Evolutionary conservation across 2,329 filamentous ascomycete genomes (phyloP).

Genomic region (Cercospora sesami): DNA sequence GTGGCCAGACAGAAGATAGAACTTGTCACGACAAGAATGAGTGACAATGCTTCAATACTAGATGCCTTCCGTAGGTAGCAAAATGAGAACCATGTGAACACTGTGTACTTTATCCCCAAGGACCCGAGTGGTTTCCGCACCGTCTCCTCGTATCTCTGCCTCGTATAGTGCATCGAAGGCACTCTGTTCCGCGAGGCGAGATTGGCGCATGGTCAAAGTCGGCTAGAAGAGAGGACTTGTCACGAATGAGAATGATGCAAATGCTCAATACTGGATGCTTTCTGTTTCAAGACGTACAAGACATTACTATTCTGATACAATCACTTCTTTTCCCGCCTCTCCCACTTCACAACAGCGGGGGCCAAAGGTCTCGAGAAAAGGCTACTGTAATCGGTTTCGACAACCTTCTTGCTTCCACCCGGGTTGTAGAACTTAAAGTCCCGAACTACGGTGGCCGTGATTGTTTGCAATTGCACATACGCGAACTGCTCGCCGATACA

Average conservation of each 20-base stretch:
- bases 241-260: background rate
- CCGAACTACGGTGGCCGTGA: slow-evolving; percentile 73
- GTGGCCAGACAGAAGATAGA: background rate
- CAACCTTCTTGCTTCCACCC: slow-evolving; percentile 67
- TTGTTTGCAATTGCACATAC: slow-evolving; percentile 86
- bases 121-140: too few species aligned
- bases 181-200: too few species aligned
- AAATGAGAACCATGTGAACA: background rate
- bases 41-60: background rate
- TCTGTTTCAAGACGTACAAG: background rate
- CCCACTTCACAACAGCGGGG: slow-evolving; percentile 67
- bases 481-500: slow-evolving; percentile 98
- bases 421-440: slow-evolving; percentile 77
- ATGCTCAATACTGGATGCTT: background rate
- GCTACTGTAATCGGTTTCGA: slow-evolving; percentile 66
- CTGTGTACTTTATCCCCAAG: too few species aligned
- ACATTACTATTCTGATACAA: background rate
- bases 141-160: too few species aligned
- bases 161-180: too few species aligned
- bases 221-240: background rate
- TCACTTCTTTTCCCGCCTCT: slow-evolving; percentile 56
- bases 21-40: background rate
- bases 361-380: slow-evolving; percentile 50
- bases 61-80: background rate
- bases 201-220: too few species aligned